Conservation (phyloP, 2,329 filamentous ascomycete species). For the Sordariomycetes sp. region DNA sequence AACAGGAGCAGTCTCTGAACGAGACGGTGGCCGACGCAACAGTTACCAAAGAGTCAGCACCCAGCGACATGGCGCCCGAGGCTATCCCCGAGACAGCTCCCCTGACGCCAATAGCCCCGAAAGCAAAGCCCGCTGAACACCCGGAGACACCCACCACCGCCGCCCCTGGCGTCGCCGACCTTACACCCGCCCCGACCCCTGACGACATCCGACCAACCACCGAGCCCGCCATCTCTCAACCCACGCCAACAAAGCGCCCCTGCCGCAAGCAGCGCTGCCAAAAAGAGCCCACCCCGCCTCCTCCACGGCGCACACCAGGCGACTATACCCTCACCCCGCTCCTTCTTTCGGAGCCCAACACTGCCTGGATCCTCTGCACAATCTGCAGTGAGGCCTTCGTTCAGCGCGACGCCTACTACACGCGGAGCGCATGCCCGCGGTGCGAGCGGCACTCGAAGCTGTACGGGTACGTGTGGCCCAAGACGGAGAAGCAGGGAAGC, state of each 20-base stretch:
- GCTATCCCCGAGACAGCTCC: background rate
- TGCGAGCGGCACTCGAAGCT: conserved; percentile 94
- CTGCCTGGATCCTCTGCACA: conserved; percentile 79
- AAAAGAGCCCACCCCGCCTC: conserved; percentile 20
- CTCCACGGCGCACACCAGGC: conserved; percentile 42
- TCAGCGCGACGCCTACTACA: conserved; percentile 78
- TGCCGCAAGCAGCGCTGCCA: background rate
- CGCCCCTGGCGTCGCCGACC: background rate
- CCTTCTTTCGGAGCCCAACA: conserved; percentile 61
- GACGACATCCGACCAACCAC: background rate
- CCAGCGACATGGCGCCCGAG: too few species aligned
- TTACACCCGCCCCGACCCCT: background rate
- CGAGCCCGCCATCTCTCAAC: background rate
- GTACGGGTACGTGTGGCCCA: conserved; percentile 92
- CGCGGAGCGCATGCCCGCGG: conserved; percentile 71
- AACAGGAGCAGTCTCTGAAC: too few species aligned
- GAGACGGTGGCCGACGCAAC: too few species aligned
- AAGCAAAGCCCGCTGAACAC: background rate
- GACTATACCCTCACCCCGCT: conserved; percentile 74
- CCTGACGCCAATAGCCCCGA: background rate
- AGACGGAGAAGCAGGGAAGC: conserved; percentile 71
- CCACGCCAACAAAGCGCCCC: too few species aligned
- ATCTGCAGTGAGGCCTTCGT: conserved; percentile 76
- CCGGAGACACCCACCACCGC: background rate
- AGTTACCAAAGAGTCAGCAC: too few species aligned